Conservation (phyloP, 495 filamentous ascomycete species). For the Podospora comata region DNA sequence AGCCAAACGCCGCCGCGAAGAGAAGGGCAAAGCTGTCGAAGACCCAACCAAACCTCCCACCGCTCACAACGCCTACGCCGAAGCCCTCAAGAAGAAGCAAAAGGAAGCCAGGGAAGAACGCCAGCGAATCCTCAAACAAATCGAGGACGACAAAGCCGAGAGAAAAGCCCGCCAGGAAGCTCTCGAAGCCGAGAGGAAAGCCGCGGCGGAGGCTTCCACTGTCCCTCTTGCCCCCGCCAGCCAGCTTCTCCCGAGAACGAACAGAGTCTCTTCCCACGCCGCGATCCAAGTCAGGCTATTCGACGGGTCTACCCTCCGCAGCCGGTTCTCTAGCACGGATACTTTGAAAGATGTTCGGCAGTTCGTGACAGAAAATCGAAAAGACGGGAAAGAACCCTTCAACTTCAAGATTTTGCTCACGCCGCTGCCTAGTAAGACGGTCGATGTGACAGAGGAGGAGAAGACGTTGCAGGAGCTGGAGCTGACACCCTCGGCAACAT, state of each 20-base stretch:
- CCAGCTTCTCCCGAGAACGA: constrained; percentile 15
- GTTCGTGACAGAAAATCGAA: constrained; percentile 64
- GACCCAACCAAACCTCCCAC: constrained; percentile 32
- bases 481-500: constrained; percentile 71
- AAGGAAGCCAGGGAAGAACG: constrained; percentile 58
- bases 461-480: constrained; percentile 62
- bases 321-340: constrained; percentile 60
- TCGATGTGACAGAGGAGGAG: constrained; percentile 71
- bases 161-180: constrained; percentile 52
- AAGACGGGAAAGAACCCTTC: constrained; percentile 54
- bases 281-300: constrained; percentile 80
- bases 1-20: constrained; percentile 27
- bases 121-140: constrained; percentile 56
- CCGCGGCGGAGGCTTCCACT: constrained; percentile 3
- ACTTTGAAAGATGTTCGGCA: constrained; percentile 69
- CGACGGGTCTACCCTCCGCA: constrained; percentile 75
- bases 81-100: constrained; percentile 48
- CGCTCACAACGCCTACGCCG: constrained; percentile 42
- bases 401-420: constrained; percentile 81
- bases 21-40: constrained; percentile 34
- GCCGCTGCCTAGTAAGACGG: constrained; percentile 68
- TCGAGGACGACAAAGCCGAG: constrained; percentile 66
- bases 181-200: constrained; percentile 41
- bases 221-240: constrained; percentile 22
- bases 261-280: constrained; percentile 42